A percentile compares a stretch with the other conserved stretches of the same genome.
These are phyloP conservation scores for Phytophthora macrochlamydospora DNA, from an alignment of 352 stramenopile species.

Conservation along the genomic window DNA sequence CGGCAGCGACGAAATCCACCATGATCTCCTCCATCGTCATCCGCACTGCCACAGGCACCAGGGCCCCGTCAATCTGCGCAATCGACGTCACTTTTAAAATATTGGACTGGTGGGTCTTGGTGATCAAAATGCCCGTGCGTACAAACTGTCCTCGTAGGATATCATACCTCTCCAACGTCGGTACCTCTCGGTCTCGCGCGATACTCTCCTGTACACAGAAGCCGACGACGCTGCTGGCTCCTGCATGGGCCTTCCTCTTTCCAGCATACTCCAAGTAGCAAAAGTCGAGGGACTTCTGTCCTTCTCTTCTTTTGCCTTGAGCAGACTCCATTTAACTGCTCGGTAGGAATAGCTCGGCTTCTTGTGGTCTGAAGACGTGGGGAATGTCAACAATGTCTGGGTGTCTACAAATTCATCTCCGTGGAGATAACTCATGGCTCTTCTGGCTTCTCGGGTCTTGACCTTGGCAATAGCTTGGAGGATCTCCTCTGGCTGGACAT, in stretches of 20 bases:
- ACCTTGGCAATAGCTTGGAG: conserved; percentile 57
- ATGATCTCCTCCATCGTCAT: conserved; percentile 69
- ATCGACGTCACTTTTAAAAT: conserved; percentile 75
- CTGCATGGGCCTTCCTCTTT: conserved; percentile 45
- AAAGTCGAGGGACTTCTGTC: conserved; percentile 63
- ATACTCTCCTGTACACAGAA: conserved; percentile 85
- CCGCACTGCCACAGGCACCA: conserved; percentile 31
- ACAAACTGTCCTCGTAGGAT: conserved; percentile 61
- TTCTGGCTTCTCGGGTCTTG: conserved; percentile 61
- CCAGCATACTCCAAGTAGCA: conserved; percentile 84
- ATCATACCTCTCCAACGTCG: conserved; percentile 66
- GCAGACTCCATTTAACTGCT: conserved; percentile 71
- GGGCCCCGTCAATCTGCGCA: conserved; percentile 68
- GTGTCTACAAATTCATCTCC: conserved; percentile 59
- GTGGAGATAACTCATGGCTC: conserved; percentile 58
- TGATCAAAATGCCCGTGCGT: conserved; percentile 74
- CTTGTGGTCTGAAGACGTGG: conserved; percentile 43
- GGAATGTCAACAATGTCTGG: conserved; percentile 77
- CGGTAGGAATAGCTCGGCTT: conserved; percentile 73
- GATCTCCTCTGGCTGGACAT: conserved; percentile 68
- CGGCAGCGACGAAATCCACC: conserved; percentile 61
- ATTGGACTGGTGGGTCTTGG: conserved; percentile 76
- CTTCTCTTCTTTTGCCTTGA: conserved; percentile 31
- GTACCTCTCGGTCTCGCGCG: conserved; percentile 61
- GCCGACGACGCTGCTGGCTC: conserved; percentile 58